These are phyloP conservation scores for Carex cristatella DNA, from an alignment of 176 grass and related monocot species.

Conservation along the genomic window DNA sequence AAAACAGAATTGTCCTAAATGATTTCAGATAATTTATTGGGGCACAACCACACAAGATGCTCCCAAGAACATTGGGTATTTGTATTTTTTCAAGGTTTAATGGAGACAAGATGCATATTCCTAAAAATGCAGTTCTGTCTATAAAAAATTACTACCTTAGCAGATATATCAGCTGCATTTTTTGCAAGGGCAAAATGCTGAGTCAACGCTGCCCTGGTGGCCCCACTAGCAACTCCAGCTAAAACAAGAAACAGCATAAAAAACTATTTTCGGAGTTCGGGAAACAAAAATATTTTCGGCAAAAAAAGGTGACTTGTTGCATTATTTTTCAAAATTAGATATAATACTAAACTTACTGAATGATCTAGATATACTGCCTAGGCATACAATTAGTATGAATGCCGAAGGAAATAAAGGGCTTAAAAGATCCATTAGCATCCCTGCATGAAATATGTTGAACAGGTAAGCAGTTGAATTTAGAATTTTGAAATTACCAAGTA, in stretches of 20 bases:
- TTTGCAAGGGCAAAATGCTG: constrained; percentile 92
- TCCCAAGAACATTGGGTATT: neutral
- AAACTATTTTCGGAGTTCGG: neutral
- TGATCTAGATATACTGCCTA: constrained; percentile 85
- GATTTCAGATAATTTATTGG: neutral
- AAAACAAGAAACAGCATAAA: constrained; percentile 1
- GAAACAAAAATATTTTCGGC: neutral
- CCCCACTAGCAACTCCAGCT: constrained; percentile 99
- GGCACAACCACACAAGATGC: neutral
- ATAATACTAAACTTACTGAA: constrained; percentile 73
- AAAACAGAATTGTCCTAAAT: neutral
- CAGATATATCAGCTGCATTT: constrained; percentile 92
- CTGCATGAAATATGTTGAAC: constrained; percentile 31
- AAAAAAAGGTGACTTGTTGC: neutral
- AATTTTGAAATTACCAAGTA: constrained; percentile 8
- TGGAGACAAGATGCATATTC: too few relatives aligned
- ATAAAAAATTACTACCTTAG: constrained; percentile 45
- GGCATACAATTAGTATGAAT: constrained; percentile 73
- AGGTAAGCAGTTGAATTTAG: constrained; percentile 5
- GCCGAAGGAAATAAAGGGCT: constrained; percentile 95
- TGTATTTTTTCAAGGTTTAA: neutral
- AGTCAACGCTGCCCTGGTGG: constrained; percentile 86
- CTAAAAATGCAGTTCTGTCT: neutral
- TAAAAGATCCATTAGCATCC: constrained; percentile 97
- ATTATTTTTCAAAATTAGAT: neutral